A percentile compares a stretch with the other conserved stretches of the same genome.
phyloP scores from a whole-genome alignment of 2,329 filamentous ascomycete species.

The Thielaviopsis punctulata region DNA sequence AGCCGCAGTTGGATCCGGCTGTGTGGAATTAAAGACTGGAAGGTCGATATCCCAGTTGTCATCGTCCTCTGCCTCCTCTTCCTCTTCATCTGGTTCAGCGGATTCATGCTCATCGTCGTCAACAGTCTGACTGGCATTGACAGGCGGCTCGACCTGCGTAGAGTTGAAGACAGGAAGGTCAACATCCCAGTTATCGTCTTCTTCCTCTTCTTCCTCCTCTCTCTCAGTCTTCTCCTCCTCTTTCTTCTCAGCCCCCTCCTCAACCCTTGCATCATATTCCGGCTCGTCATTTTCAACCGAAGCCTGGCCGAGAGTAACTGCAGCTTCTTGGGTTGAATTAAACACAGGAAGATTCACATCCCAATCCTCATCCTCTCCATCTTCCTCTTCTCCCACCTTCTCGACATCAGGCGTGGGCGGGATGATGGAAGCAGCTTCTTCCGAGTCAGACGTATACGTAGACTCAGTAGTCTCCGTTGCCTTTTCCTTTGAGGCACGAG shows the following conservation, averaged over 20 bases:
- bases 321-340: not conserved
- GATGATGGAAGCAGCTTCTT: not conserved
- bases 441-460: not conserved
- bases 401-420: too few relatives aligned
- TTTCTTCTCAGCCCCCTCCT: not conserved
- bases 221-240: not conserved
- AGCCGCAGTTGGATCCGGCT: too few relatives aligned
- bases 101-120: not conserved
- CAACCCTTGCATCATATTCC: not conserved
- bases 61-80: too few relatives aligned
- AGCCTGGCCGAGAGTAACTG: not conserved
- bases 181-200: conserved; percentile 9
- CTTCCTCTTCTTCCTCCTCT: not conserved
- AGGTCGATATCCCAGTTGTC: too few relatives aligned
- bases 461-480: not conserved
- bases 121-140: conserved; percentile 1
- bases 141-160: conserved; percentile 1
- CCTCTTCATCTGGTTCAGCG: not conserved
- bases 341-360: not conserved
- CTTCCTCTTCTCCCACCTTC: not conserved
- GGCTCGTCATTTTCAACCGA: not conserved
- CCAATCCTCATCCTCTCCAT: not conserved
- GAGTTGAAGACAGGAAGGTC: conserved; percentile 10
- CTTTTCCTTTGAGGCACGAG: not conserved
- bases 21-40: too few relatives aligned